Conservation (phyloP, 768 basidiomycete genomes). For the Auriscalpium vulgare region DNA sequence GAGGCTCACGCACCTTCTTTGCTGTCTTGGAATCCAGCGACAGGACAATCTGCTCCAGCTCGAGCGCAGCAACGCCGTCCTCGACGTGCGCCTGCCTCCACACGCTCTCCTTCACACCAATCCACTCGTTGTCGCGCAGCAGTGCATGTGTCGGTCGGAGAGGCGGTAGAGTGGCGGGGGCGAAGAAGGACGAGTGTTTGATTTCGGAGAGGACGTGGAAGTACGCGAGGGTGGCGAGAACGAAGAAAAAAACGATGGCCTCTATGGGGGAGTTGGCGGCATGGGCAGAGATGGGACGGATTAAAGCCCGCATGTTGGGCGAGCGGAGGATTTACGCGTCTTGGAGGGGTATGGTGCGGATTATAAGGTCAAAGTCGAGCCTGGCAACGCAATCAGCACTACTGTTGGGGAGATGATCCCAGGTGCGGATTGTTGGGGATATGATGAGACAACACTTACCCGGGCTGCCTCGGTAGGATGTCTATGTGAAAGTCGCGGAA, state of each 20-base stretch:
- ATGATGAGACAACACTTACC: neutral
- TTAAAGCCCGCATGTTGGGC: slow-evolving; percentile 45
- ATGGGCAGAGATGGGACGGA: slow-evolving; percentile 62
- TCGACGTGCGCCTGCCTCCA: slow-evolving; percentile 35
- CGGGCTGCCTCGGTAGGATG: neutral
- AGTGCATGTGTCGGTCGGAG: slow-evolving; percentile 51
- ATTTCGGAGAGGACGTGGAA: slow-evolving; percentile 89
- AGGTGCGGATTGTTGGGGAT: neutral
- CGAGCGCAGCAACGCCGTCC: slow-evolving; percentile 32
- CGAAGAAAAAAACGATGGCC: slow-evolving; percentile 83
- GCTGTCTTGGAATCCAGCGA: slow-evolving; percentile 35
- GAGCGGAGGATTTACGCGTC: neutral
- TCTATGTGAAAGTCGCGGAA: slow-evolving; percentile 8
- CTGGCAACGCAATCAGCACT: neutral
- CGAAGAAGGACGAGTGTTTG: slow-evolving; percentile 80
- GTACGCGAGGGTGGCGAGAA: slow-evolving; percentile 87
- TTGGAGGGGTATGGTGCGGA: neutral
- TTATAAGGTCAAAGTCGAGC: slow-evolving; percentile 1
- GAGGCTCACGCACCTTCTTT: slow-evolving; percentile 24
- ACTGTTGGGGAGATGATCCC: neutral
- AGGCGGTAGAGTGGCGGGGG: slow-evolving; percentile 38
- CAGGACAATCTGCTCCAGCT: slow-evolving; percentile 72
- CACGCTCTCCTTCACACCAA: slow-evolving; percentile 44
- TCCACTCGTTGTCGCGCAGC: slow-evolving; percentile 52
- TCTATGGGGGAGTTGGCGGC: slow-evolving; percentile 78